Evolutionary conservation across 2,329 filamentous ascomycete genomes (phyloP).

Genomic region (Kalaharituber pfeilii): DNA sequence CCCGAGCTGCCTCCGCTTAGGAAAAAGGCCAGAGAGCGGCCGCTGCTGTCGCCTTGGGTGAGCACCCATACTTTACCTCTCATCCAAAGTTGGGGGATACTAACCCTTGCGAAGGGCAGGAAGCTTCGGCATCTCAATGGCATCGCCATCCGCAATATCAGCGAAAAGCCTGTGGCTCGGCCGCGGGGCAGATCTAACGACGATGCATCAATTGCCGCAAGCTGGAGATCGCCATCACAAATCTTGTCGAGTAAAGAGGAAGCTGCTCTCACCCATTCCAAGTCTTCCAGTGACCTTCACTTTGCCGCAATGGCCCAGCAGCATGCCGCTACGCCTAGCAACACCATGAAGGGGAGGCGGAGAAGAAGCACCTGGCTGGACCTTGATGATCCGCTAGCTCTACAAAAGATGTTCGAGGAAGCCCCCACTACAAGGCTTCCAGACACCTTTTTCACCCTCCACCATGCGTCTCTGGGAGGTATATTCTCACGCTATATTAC

Average conservation of each 20-base stretch:
- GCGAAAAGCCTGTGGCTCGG: conserved; percentile 2
- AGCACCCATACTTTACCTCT: too few species aligned
- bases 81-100: neutral
- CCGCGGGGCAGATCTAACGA: conserved; percentile 14
- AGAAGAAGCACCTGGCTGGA: conserved; percentile 10
- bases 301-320: conserved; percentile 8
- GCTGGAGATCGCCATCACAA: conserved; percentile 17
- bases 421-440: conserved; percentile 41
- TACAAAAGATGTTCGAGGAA: conserved; percentile 43
- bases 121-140: conserved; percentile 1
- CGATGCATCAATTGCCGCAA: conserved; percentile 17
- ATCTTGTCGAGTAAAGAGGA: conserved; percentile 6
- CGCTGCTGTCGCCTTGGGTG: neutral
- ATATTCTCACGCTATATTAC: conserved; percentile 24
- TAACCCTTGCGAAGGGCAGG: neutral
- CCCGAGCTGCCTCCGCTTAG: neutral
- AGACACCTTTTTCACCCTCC: conserved; percentile 48
- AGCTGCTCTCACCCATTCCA: conserved; percentile 12
- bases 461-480: conserved; percentile 33
- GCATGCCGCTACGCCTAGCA: neutral
- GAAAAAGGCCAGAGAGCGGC: neutral
- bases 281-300: conserved; percentile 16
- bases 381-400: conserved; percentile 32
- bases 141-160: neutral
- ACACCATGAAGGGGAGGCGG: conserved; percentile 5